These are phyloP conservation scores for Hibiscus syriacus DNA, from an alignment of 345 rosid genomes.

Conservation along the genomic window DNA sequence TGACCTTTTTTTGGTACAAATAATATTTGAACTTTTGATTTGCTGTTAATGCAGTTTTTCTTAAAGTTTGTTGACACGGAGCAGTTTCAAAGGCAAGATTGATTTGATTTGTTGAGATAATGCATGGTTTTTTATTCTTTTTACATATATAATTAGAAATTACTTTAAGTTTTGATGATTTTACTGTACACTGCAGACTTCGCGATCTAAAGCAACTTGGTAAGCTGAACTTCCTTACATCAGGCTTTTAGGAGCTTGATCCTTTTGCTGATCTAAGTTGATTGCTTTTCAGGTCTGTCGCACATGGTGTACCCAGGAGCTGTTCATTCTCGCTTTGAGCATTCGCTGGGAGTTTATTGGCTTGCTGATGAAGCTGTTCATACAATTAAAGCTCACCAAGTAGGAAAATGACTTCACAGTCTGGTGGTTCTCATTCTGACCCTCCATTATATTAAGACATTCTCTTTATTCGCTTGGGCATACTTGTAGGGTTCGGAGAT, in stretches of 20 bases:
- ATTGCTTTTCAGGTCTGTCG: conserved; percentile 32
- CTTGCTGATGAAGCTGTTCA: conserved; percentile 53
- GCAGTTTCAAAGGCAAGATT: conserved; percentile 57
- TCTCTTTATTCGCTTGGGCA: conserved; percentile 8
- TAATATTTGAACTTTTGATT: too few relatives aligned
- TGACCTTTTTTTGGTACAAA: too few relatives aligned
- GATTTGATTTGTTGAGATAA: neutral
- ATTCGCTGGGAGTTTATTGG: conserved; percentile 66
- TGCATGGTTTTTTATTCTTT: neutral
- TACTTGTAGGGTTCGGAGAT: conserved; percentile 49
- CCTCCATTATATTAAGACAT: neutral
- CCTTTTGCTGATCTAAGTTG: neutral
- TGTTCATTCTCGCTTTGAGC: conserved; percentile 63
- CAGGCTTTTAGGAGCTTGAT: neutral
- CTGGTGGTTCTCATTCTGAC: neutral
- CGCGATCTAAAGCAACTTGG: conserved; percentile 69
- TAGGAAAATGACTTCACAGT: conserved; percentile 12
- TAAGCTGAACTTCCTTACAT: conserved; percentile 18
- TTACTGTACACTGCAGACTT: conserved; percentile 39
- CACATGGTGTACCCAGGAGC: conserved; percentile 69
- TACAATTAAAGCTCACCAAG: conserved; percentile 37
- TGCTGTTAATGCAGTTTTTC: conserved; percentile 32
- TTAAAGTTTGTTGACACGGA: conserved; percentile 61
- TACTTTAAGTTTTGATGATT: conserved; percentile 2
- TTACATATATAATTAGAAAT: neutral